Conservation (phyloP, 2,329 filamentous ascomycete genomes). For the Exutisphaerella laricina region DNA sequence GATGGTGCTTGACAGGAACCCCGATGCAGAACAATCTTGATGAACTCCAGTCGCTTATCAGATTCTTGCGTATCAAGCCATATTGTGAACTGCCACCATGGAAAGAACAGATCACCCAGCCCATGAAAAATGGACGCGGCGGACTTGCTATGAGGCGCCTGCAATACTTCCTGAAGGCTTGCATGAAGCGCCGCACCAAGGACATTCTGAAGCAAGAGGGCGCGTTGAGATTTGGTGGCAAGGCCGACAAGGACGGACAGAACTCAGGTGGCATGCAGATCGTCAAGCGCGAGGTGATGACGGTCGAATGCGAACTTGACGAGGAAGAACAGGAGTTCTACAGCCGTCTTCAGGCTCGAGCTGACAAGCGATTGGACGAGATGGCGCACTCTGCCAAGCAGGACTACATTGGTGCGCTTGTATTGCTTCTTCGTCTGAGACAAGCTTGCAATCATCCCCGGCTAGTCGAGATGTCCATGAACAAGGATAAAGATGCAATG, state of each 20-base stretch:
- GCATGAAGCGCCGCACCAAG: conserved; percentile 99
- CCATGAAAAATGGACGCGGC: conserved; percentile 84
- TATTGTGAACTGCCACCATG: conserved; percentile 81
- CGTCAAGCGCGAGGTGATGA: conserved; percentile 82
- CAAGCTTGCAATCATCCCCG: conserved; percentile 95
- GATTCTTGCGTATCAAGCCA: conserved; percentile 85
- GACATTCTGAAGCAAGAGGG: conserved; percentile 88
- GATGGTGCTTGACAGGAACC: conserved; percentile 94
- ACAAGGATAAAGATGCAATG: conserved; percentile 80
- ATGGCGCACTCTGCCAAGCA: conserved; percentile 75
- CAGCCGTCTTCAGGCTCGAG: conserved; percentile 71
- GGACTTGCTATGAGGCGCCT: conserved; percentile 82
- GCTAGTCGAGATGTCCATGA: conserved; percentile 76
- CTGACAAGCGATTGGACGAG: conserved; percentile 76
- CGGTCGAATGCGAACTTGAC: conserved; percentile 71
- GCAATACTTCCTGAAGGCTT: conserved; percentile 78
- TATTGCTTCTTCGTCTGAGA: conserved; percentile 79
- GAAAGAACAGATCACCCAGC: conserved; percentile 84
- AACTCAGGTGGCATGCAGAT: conserved; percentile 72
- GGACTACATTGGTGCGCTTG: conserved; percentile 90
- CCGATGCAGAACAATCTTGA: conserved; percentile 99
- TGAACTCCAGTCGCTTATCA: conserved; percentile 88
- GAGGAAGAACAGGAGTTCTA: conserved; percentile 81
- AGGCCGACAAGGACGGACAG: conserved; percentile 50
- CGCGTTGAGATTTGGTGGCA: conserved; percentile 70